Evolutionary conservation across 2,329 filamentous ascomycete genomes (phyloP).

Genomic region (Karstenula rhodostoma): DNA sequence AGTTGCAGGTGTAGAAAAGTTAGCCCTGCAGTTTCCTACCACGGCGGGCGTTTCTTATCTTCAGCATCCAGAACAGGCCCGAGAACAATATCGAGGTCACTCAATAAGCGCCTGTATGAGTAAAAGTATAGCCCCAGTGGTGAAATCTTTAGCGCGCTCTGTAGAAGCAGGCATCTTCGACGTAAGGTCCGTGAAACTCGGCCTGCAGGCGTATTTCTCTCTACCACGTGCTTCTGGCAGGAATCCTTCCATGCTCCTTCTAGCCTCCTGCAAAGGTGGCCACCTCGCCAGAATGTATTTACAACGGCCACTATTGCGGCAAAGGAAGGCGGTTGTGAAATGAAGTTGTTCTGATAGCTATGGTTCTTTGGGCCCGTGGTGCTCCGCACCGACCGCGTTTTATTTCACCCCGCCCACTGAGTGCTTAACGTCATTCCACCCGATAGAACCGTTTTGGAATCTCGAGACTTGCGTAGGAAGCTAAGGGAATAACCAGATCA

Average conservation of each 20-base stretch:
- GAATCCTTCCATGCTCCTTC: not conserved
- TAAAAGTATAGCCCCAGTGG: not conserved
- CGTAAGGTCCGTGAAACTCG: not conserved
- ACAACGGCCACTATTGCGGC: not conserved
- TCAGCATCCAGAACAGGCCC: not conserved
- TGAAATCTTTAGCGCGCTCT: not conserved
- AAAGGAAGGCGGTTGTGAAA: not conserved
- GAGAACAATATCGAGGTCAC: not conserved
- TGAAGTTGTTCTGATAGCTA: not conserved
- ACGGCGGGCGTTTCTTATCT: not conserved
- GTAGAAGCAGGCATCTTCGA: not conserved
- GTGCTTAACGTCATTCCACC: slow-evolving; percentile 4
- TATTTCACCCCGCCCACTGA: not conserved
- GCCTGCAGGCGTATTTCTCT: not conserved
- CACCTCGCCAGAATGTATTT: no score
- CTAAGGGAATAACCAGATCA: not conserved
- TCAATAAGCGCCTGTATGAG: not conserved
- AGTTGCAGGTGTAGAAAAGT: no score
- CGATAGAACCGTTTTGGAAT: slow-evolving; percentile 1
- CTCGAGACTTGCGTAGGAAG: not conserved
- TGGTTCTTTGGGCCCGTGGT: not conserved
- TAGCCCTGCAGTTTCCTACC: not conserved
- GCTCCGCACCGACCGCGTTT: slow-evolving; percentile 4
- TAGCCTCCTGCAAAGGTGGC: not conserved
- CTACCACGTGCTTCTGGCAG: not conserved